Conservation (phyloP, 2,329 filamentous ascomycete species). For the Leptodontidium sp. region DNA sequence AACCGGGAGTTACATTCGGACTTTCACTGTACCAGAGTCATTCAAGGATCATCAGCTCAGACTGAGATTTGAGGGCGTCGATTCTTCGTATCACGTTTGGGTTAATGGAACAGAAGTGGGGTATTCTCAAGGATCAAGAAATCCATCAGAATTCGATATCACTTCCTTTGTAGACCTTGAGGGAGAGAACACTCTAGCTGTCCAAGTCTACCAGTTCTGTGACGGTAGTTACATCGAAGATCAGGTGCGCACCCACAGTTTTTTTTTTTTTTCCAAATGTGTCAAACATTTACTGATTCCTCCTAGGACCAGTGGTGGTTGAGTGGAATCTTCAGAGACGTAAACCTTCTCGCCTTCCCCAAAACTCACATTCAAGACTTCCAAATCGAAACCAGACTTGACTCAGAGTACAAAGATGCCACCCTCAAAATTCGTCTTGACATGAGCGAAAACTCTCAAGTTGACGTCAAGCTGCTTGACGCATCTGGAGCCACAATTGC, state of each 20-base stretch:
- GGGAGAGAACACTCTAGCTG: slow-evolving; percentile 49
- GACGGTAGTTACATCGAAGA: slow-evolving; percentile 66
- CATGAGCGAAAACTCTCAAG: slow-evolving; percentile 47
- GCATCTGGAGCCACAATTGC: slow-evolving; percentile 51
- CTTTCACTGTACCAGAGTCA: slow-evolving; percentile 55
- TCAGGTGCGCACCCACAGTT: slow-evolving; percentile 42
- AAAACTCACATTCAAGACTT: slow-evolving; percentile 56
- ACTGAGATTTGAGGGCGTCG: slow-evolving; percentile 65
- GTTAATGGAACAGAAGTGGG: slow-evolving; percentile 63
- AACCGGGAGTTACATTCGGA: slow-evolving; percentile 60
- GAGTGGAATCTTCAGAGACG: slow-evolving; percentile 62
- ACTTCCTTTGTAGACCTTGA: slow-evolving; percentile 49
- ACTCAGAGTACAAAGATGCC: slow-evolving; percentile 58
- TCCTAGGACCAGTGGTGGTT: slow-evolving; percentile 60
- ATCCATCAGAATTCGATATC: slow-evolving; percentile 66
- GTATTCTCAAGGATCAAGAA: slow-evolving; percentile 64
- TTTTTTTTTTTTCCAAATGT: neutral
- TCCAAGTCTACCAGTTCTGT: slow-evolving; percentile 64
- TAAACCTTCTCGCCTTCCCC: slow-evolving; percentile 59
- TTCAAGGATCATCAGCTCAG: slow-evolving; percentile 54
- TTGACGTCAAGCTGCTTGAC: slow-evolving; percentile 54
- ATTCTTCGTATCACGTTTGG: slow-evolving; percentile 64
- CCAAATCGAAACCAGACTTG: slow-evolving; percentile 62
- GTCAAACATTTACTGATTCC: slow-evolving; percentile 5
- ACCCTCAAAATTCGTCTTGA: slow-evolving; percentile 59